phyloP scores from a whole-genome alignment of 2,329 filamentous ascomycete genomes.

The Aureobasidium sp. region DNA sequence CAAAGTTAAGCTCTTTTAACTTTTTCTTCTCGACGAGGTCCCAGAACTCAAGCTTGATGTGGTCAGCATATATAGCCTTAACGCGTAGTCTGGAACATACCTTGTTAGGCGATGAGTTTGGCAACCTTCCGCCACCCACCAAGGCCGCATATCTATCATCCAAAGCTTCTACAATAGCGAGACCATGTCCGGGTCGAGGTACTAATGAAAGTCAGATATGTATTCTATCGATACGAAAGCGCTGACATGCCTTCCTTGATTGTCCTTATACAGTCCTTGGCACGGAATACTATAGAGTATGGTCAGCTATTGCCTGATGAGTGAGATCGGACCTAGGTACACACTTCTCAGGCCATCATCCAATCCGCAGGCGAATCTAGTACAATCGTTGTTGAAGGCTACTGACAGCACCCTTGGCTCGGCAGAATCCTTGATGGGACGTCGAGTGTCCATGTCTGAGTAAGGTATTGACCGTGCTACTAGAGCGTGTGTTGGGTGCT shows the following conservation, averaged over 20 bases:
- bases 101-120: constrained; percentile 83
- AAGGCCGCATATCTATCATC: constrained; percentile 61
- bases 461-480: background rate
- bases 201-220: background rate
- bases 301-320: background rate
- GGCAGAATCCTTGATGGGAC: constrained; percentile 68
- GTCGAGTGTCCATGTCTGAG: constrained; percentile 72
- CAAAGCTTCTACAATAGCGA: constrained; percentile 23
- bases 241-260: constrained; percentile 16
- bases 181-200: constrained; percentile 16
- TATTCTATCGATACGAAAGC: background rate
- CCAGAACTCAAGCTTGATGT: constrained; percentile 68
- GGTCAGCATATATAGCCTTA: constrained; percentile 15
- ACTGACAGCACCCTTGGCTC: constrained; percentile 71
- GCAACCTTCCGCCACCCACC: constrained; percentile 76
- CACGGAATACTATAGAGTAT: constrained; percentile 18
- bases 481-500: too few relatives aligned
- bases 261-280: constrained; percentile 28
- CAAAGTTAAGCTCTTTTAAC: constrained; percentile 67
- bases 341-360: constrained; percentile 65
- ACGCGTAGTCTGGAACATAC: constrained; percentile 31
- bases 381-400: constrained; percentile 77
- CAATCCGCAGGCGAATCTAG: constrained; percentile 78
- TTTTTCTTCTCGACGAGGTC: constrained; percentile 73
- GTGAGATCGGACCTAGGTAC: background rate